These are phyloP conservation scores for Fraxinus americana DNA, from an alignment of 257 asterid species.

Conservation along the genomic window DNA sequence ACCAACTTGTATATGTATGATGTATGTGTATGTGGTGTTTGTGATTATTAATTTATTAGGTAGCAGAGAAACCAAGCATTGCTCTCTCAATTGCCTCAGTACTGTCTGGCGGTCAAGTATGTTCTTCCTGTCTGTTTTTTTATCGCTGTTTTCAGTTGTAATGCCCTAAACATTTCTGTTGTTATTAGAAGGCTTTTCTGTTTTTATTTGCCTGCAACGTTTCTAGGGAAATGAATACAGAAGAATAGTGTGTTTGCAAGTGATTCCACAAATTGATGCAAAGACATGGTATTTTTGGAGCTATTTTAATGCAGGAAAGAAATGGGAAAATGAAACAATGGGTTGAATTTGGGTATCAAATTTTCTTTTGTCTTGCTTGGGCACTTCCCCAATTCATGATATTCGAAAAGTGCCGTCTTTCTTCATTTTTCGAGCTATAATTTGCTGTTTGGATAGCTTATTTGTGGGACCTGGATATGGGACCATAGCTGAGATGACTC, in stretches of 20 bases:
- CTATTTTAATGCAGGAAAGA: neutral
- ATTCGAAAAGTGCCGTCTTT: neutral
- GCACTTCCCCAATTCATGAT: neutral
- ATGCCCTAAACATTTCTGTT: neutral
- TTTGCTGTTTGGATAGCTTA: neutral
- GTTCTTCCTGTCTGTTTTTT: constrained; percentile 12
- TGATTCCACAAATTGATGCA: neutral
- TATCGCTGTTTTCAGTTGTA: neutral
- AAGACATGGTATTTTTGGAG: neutral
- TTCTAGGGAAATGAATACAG: neutral
- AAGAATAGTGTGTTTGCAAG: neutral
- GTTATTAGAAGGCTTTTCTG: neutral
- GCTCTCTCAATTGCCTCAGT: constrained; percentile 83
- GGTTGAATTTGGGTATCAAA: neutral
- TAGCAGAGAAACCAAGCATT: constrained; percentile 94
- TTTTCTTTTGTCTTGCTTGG: neutral
- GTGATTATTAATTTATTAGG: constrained; percentile 57
- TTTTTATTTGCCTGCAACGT: constrained; percentile 5
- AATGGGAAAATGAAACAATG: constrained; percentile 6
- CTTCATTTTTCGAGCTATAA: neutral
- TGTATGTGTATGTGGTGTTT: neutral
- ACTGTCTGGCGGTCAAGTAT: constrained; percentile 77
- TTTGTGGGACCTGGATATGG: neutral
- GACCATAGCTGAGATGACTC: neutral
- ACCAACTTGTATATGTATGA: neutral